These are phyloP conservation scores for Colletotrichum sojae DNA, from an alignment of 2,329 filamentous ascomycete species.

Conservation along the genomic window DNA sequence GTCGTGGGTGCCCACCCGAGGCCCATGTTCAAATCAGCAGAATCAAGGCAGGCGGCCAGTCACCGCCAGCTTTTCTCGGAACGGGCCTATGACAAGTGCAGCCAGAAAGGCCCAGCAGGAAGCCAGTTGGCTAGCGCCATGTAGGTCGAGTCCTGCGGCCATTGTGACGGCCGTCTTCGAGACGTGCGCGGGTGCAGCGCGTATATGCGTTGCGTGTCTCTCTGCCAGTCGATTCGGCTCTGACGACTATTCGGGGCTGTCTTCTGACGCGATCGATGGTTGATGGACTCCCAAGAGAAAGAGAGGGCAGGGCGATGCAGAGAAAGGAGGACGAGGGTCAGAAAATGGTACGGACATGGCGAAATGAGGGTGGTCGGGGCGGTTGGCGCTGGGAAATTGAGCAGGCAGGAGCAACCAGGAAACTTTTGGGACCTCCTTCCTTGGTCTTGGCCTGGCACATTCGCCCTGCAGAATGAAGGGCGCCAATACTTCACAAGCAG, in stretches of 20 bases:
- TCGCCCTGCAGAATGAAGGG: conserved; percentile 29
- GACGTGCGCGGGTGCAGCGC: neutral
- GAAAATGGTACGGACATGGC: neutral
- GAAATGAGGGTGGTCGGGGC: conserved; percentile 28
- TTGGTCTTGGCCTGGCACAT: conserved; percentile 27
- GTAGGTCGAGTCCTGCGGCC: conserved; percentile 53
- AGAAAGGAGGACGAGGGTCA: too few species aligned
- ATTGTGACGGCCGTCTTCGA: conserved; percentile 42
- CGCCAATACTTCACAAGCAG: conserved; percentile 32
- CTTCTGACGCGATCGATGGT: neutral
- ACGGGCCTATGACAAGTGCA: conserved; percentile 57
- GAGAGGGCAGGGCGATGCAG: too few species aligned
- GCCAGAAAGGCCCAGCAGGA: conserved; percentile 45
- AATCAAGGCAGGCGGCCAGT: conserved; percentile 58
- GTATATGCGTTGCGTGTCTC: neutral
- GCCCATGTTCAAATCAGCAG: conserved; percentile 54
- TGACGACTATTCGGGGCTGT: neutral
- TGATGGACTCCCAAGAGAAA: too few species aligned
- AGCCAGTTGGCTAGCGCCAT: conserved; percentile 56
- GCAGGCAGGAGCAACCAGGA: neutral
- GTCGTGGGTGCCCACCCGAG: conserved; percentile 53
- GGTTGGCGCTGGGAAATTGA: conserved; percentile 5
- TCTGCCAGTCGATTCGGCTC: conserved; percentile 6
- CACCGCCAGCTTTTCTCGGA: conserved; percentile 47
- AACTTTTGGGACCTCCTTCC: conserved; percentile 16